phyloP scores from a whole-genome alignment of 2,329 filamentous ascomycete genomes.

The Fusarium setosum region DNA sequence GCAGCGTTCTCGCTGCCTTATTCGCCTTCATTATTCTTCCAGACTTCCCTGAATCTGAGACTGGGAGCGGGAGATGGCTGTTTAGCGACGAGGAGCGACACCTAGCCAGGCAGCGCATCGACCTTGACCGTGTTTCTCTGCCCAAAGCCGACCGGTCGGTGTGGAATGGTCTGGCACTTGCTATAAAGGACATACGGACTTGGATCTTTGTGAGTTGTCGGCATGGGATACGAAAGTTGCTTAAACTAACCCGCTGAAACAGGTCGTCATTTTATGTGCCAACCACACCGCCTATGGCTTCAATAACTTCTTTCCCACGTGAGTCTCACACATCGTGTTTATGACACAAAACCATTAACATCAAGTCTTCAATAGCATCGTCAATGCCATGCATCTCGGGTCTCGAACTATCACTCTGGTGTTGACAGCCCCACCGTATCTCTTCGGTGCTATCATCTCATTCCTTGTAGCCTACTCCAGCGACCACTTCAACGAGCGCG shows the following conservation, averaged over 20 bases:
- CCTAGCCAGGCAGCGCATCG: constrained; percentile 37
- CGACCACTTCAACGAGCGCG: constrained; percentile 33
- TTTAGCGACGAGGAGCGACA: constrained; percentile 39
- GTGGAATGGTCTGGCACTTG: constrained; percentile 37
- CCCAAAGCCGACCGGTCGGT: constrained; percentile 34
- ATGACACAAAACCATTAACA: background rate
- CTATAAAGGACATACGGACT: constrained; percentile 36
- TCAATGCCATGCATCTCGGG: constrained; percentile 1
- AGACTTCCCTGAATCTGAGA: constrained; percentile 39
- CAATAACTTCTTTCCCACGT: constrained; percentile 14
- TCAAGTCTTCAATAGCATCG: background rate
- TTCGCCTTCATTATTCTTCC: constrained; percentile 31
- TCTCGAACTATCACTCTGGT: constrained; percentile 3
- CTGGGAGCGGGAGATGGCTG: constrained; percentile 37
- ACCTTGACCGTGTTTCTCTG: constrained; percentile 37
- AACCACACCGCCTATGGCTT: constrained; percentile 15
- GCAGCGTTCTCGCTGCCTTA: constrained; percentile 31
- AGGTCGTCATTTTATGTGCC: background rate
- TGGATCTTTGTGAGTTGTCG: constrained; percentile 33
- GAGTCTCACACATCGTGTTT: background rate
- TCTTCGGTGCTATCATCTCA: background rate
- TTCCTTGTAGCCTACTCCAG: constrained; percentile 37
- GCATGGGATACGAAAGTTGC: no score
- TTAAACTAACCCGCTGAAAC: no score
- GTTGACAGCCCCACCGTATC: constrained; percentile 3